Percentiles rank a stretch among this genome's conserved stretches.
Conservation (phyloP, 495 filamentous ascomycete genomes). For the Penicillium lagena region DNA sequence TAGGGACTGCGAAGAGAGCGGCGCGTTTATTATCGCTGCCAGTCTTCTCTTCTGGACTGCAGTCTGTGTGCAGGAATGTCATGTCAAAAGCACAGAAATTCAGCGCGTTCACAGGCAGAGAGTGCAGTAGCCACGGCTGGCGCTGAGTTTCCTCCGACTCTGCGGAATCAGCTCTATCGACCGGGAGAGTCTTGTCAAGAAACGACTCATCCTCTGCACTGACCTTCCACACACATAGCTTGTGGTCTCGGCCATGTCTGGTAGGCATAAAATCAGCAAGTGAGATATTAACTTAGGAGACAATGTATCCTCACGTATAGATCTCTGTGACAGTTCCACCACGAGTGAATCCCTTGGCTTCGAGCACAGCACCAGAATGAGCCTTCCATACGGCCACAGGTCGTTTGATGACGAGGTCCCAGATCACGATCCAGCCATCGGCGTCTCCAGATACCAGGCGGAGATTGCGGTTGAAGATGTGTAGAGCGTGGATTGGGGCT, state of each 20-base stretch:
- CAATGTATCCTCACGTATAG: slow-evolving; percentile 57
- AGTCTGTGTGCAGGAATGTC: slow-evolving; percentile 11
- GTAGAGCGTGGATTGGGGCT: slow-evolving; percentile 69
- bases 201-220: slow-evolving; percentile 43
- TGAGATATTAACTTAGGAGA: neutral
- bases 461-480: slow-evolving; percentile 65
- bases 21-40: neutral
- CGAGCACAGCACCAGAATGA: slow-evolving; percentile 73
- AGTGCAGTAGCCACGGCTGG: slow-evolving; percentile 80
- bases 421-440: slow-evolving; percentile 82
- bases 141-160: slow-evolving; percentile 16
- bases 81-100: slow-evolving; percentile 92
- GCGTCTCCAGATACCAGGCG: slow-evolving; percentile 83
- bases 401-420: slow-evolving; percentile 77
- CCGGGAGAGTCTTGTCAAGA: slow-evolving; percentile 65
- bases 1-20: slow-evolving; percentile 69
- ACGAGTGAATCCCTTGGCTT: slow-evolving; percentile 51
- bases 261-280: neutral
- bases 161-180: slow-evolving; percentile 39
- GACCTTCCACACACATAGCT: slow-evolving; percentile 79
- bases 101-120: slow-evolving; percentile 81
- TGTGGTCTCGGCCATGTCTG: slow-evolving; percentile 88
- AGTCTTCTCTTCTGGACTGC: neutral
- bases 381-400: slow-evolving; percentile 83
- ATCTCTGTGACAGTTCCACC: slow-evolving; percentile 48